Evolutionary conservation across 495 filamentous ascomycete genomes (phyloP).

Genomic region (Penicillium parvum): DNA sequence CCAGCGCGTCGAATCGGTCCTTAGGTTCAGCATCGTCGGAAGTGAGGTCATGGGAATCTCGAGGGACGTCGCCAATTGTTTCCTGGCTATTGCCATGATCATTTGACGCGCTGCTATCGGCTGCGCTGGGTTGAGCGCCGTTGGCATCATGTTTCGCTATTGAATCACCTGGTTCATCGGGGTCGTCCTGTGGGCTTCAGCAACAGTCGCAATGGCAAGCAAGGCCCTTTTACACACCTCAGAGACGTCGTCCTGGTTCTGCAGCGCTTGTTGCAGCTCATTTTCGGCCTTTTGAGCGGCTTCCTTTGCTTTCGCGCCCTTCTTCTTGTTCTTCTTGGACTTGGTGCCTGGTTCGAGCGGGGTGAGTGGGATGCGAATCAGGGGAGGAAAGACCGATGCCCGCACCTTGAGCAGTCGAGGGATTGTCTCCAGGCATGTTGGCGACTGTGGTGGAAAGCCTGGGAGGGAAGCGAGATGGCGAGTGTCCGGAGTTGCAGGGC

Average conservation of each 20-base stretch:
- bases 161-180: constrained; percentile 11
- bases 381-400: background rate
- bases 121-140: constrained; percentile 16
- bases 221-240: constrained; percentile 9
- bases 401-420: constrained; percentile 21
- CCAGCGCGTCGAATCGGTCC: constrained; percentile 66
- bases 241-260: constrained; percentile 5
- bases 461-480: constrained; percentile 4
- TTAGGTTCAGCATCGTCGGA: constrained; percentile 43
- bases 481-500: constrained; percentile 15
- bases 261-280: constrained; percentile 13
- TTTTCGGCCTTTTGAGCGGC: constrained; percentile 15
- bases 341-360: constrained; percentile 38
- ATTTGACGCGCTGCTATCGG: constrained; percentile 10
- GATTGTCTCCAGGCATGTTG: constrained; percentile 36
- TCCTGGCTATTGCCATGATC: constrained; percentile 1
- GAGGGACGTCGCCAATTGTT: constrained; percentile 10
- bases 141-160: constrained; percentile 8
- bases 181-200: constrained; percentile 16
- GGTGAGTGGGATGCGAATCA: constrained; percentile 6
- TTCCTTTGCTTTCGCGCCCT: constrained; percentile 41
- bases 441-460: constrained; percentile 4
- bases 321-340: constrained; percentile 71
- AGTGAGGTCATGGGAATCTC: constrained; percentile 7
- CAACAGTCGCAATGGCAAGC: constrained; percentile 2